phyloP scores from a whole-genome alignment of 768 basidiomycete genomes.

The Amanita muscaria region DNA sequence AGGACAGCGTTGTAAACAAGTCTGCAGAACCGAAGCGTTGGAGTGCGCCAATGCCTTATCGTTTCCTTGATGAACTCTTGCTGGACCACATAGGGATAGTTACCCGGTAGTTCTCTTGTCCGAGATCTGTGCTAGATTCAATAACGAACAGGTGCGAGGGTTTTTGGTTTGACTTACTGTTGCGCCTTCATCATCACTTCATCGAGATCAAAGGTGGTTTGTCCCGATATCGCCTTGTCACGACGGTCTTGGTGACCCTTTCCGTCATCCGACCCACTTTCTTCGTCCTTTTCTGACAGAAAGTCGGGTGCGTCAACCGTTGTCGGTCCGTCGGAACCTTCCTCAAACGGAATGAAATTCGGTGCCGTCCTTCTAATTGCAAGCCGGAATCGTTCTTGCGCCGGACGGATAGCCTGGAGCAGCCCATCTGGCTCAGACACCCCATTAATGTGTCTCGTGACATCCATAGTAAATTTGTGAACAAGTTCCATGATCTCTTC shows the following conservation, averaged over 20 bases:
- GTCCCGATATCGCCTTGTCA: background rate
- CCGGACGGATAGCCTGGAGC: conserved; percentile 39
- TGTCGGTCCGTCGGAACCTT: conserved; percentile 15
- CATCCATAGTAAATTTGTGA: conserved; percentile 28
- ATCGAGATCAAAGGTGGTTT: conserved; percentile 23
- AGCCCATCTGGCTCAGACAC: conserved; percentile 36
- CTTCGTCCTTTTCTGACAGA: no score
- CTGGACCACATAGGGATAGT: conserved; percentile 57
- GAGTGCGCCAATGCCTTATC: conserved; percentile 39
- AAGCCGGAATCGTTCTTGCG: conserved; percentile 31
- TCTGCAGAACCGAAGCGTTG: conserved; percentile 37
- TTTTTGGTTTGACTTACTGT: conserved; percentile 27
- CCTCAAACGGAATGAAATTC: conserved; percentile 46
- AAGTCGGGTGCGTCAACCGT: background rate
- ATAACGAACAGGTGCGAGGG: no score
- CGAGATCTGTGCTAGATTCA: conserved; percentile 37
- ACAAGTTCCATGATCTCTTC: conserved; percentile 38
- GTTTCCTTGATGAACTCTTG: conserved; percentile 37
- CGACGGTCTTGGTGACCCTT: no score
- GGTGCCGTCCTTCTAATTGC: conserved; percentile 39
- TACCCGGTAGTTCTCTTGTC: conserved; percentile 62
- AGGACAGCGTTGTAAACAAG: conserved; percentile 27
- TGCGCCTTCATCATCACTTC: conserved; percentile 41
- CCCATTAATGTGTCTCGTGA: conserved; percentile 35
- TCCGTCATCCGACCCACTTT: no score